Evolutionary conservation across 495 filamentous ascomycete genomes (phyloP).

Genomic region (Penicillium psychrofluorescens): DNA sequence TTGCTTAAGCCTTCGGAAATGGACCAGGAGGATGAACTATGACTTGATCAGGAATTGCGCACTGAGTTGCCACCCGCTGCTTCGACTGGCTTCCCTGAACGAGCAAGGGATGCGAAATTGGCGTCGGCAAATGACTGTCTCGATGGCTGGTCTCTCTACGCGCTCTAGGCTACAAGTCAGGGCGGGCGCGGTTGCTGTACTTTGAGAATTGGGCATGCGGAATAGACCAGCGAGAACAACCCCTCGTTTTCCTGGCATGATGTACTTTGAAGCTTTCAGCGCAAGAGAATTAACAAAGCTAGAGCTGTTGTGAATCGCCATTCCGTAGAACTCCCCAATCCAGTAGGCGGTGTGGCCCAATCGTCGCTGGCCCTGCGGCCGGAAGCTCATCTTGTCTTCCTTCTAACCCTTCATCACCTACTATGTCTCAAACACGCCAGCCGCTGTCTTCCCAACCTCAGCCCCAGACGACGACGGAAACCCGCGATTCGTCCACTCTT

Average conservation of each 20-base stretch:
- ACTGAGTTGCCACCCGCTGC: constrained; percentile 39
- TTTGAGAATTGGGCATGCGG: constrained; percentile 1
- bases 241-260: too few relatives aligned
- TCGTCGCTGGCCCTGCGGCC: neutral
- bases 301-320: too few relatives aligned
- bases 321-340: neutral
- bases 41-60: constrained; percentile 65
- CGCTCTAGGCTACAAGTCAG: constrained; percentile 14
- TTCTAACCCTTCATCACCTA: neutral
- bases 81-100: constrained; percentile 6
- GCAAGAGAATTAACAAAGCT: too few relatives aligned
- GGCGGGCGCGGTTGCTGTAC: neutral
- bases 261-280: too few relatives aligned
- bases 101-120: constrained; percentile 1
- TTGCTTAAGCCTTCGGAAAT: constrained; percentile 89
- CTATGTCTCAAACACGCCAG: constrained; percentile 27
- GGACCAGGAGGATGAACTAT: constrained; percentile 86
- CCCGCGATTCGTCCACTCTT: constrained; percentile 7
- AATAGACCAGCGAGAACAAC: neutral
- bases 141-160: constrained; percentile 37
- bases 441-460: constrained; percentile 8
- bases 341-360: constrained; percentile 4
- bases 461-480: constrained; percentile 11
- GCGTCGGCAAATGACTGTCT: constrained; percentile 17
- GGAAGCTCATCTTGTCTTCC: too few relatives aligned